A percentile compares a stretch with the other conserved stretches of the same genome.
Evolutionary conservation across 352 stramenopile genomes (phyloP).

Genomic region (Peronosclerospora sorghi): DNA sequence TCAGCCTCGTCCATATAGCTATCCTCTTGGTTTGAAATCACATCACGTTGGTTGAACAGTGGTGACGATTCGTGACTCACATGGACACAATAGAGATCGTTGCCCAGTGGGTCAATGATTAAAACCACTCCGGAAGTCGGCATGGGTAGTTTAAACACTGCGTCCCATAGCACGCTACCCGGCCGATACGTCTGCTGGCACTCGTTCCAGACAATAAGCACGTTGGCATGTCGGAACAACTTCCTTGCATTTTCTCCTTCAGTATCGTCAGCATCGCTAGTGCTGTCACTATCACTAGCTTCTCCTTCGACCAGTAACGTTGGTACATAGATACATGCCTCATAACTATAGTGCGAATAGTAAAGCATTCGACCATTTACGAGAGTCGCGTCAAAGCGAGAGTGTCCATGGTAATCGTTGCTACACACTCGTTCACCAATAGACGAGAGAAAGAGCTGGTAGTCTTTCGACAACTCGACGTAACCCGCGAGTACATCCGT

Average conservation of each 20-base stretch:
- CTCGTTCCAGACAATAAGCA: constrained; percentile 84
- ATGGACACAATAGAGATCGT: constrained; percentile 78
- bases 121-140: constrained; percentile 69
- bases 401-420: constrained; percentile 33
- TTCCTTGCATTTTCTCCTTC: constrained; percentile 18
- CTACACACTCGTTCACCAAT: constrained; percentile 52
- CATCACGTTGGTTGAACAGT: constrained; percentile 62
- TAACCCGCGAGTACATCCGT: constrained; percentile 30
- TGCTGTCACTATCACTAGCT: constrained; percentile 20
- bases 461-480: constrained; percentile 44
- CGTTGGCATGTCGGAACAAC: constrained; percentile 54
- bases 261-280: constrained; percentile 22
- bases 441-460: constrained; percentile 55
- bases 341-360: constrained; percentile 68
- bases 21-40: constrained; percentile 64
- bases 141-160: constrained; percentile 59
- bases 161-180: constrained; percentile 68
- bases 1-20: constrained; percentile 70
- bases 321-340: constrained; percentile 75
- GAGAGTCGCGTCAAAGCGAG: constrained; percentile 29
- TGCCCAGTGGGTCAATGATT: constrained; percentile 75
- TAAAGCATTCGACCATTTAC: constrained; percentile 45
- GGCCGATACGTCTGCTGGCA: constrained; percentile 76
- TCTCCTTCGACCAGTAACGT: constrained; percentile 45
- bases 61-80: constrained; percentile 72